phyloP scores from a whole-genome alignment of 164 flowering plant species.

The Paratinospora sagittata region DNA sequence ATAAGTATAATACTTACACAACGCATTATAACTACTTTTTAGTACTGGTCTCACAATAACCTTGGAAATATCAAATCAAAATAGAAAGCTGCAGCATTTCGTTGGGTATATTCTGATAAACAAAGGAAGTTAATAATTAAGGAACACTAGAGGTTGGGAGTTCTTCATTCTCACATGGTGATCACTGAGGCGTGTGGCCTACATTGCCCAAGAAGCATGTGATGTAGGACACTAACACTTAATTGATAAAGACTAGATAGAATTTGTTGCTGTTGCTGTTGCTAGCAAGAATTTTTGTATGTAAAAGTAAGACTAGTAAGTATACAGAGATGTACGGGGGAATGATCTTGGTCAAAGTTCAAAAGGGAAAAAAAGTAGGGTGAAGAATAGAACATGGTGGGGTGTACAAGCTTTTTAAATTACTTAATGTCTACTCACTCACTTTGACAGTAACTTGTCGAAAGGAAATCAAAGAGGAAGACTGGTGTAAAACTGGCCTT shows the following conservation, averaged over 20 bases:
- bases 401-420: background rate
- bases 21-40: too few relatives aligned
- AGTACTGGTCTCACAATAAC: too few relatives aligned
- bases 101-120: background rate
- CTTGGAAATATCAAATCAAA: too few relatives aligned
- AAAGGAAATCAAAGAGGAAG: background rate
- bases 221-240: background rate
- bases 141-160: background rate
- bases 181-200: background rate
- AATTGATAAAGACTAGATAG: constrained; percentile 2
- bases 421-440: background rate
- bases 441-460: background rate
- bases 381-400: background rate
- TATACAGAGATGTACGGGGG: background rate
- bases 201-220: background rate
- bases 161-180: background rate
- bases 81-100: too few relatives aligned
- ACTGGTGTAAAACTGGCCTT: too few relatives aligned
- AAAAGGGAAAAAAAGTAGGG: background rate
- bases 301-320: background rate
- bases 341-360: background rate
- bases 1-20: background rate
- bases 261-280: background rate
- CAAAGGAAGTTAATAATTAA: background rate
- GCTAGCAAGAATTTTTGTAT: too few relatives aligned